Evolutionary conservation across 257 asterid species (phyloP).

Genomic region (Datura wrightii): DNA sequence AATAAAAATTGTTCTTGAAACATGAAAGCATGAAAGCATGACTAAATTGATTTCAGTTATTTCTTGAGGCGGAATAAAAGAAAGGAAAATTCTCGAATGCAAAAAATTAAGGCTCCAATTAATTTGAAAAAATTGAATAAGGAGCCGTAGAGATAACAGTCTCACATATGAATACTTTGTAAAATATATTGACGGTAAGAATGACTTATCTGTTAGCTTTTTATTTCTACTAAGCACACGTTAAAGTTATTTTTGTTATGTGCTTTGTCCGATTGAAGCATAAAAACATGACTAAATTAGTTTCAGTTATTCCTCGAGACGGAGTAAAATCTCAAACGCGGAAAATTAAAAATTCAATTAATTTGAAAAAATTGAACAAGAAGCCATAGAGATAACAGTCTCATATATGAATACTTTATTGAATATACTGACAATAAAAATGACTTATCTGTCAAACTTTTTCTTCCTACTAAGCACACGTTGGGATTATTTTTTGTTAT

Average conservation of each 20-base stretch:
- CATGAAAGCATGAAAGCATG: not conserved
- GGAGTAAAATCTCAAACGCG: not conserved
- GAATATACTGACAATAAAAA: fast-evolving
- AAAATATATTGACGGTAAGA: fast-evolving
- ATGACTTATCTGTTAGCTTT: not conserved
- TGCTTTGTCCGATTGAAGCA: not conserved
- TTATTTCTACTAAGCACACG: not conserved
- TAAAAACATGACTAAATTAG: not conserved
- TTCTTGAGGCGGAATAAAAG: not conserved
- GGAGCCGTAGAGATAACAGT: not conserved
- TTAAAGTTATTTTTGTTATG: not conserved
- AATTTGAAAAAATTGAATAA: not conserved
- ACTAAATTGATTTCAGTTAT: not conserved
- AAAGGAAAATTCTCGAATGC: not conserved
- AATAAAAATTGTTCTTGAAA: not conserved
- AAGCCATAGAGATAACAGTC: not conserved
- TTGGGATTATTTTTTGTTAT: too few species aligned
- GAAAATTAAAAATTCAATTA: not conserved
- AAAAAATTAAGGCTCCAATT: not conserved
- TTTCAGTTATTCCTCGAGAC: not conserved
- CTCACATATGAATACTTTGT: not conserved
- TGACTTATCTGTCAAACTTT: not conserved
- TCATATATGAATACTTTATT: not conserved
- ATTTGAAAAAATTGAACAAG: not conserved
- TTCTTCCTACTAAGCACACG: too few species aligned